Percentiles rank a stretch among this genome's conserved stretches.
Conservation (phyloP, 768 basidiomycete genomes). For the Mycena galopus region DNA sequence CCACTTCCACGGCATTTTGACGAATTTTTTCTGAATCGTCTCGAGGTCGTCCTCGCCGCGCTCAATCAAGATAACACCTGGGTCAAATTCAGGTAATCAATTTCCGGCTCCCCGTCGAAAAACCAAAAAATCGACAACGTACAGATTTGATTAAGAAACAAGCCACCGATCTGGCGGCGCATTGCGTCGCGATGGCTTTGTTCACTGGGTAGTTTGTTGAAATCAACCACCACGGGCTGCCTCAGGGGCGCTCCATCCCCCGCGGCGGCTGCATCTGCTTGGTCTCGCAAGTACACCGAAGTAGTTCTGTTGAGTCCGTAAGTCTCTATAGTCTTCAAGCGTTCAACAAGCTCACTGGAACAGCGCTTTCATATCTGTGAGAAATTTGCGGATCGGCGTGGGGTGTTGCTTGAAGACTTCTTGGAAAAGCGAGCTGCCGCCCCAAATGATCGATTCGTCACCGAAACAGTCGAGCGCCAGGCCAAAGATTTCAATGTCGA, state of each 20-base stretch:
- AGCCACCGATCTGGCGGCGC: neutral
- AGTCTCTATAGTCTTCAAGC: neutral
- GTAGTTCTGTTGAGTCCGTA: neutral
- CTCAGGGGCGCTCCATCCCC: neutral
- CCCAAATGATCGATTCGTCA: neutral
- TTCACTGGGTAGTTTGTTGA: neutral
- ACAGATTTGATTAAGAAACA: neutral
- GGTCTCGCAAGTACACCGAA: neutral
- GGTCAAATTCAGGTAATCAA: neutral
- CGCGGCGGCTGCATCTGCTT: neutral
- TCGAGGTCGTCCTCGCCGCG: neutral
- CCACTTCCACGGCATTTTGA: neutral
- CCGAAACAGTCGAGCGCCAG: neutral
- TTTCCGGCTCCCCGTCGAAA: neutral
- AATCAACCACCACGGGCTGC: neutral
- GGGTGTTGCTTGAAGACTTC: neutral
- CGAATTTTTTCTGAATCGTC: neutral
- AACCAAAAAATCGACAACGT: neutral
- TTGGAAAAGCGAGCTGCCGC: neutral
- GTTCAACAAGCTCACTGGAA: neutral
- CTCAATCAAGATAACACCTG: neutral
- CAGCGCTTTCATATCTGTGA: neutral
- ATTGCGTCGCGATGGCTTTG: neutral
- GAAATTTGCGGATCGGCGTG: neutral
- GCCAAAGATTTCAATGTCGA: neutral